Conservation (phyloP, 2,329 filamentous ascomycete genomes). For the Parafenestella ontariensis region DNA sequence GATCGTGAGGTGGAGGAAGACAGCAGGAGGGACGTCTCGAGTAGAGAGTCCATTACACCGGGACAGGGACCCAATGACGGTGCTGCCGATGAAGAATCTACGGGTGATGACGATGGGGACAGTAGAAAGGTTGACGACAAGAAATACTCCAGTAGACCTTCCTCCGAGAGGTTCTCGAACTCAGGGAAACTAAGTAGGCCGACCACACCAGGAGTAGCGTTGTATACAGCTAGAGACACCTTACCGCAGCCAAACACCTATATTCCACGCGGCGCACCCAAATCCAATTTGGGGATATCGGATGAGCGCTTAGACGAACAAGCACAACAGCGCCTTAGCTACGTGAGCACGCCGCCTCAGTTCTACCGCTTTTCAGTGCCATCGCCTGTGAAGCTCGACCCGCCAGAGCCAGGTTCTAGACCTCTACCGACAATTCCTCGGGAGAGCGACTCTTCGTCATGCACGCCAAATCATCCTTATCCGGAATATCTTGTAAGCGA, state of each 20-base stretch:
- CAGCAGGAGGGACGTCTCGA: neutral
- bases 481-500: conserved; percentile 34
- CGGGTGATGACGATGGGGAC: neutral
- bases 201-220: neutral
- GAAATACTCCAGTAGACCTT: too few relatives aligned
- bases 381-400: conserved; percentile 27
- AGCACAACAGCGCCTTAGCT: conserved; percentile 10
- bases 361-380: conserved; percentile 34
- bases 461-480: conserved; percentile 30
- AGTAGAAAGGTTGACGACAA: neutral
- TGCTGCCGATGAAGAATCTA: neutral
- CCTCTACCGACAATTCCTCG: conserved; percentile 25
- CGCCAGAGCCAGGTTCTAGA: conserved; percentile 12
- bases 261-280: conserved; percentile 20
- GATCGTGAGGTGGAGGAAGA: neutral
- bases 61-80: neutral
- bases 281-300: neutral
- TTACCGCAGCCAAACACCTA: conserved; percentile 14
- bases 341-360: conserved; percentile 4
- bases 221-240: neutral
- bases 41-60: neutral
- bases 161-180: too few relatives aligned
- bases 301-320: neutral
- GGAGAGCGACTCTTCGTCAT: conserved; percentile 18
- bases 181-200: neutral